Base-by-base conservation (phyloP, 805 yeast species). In the Zygoascus bituminiphila region DNA sequence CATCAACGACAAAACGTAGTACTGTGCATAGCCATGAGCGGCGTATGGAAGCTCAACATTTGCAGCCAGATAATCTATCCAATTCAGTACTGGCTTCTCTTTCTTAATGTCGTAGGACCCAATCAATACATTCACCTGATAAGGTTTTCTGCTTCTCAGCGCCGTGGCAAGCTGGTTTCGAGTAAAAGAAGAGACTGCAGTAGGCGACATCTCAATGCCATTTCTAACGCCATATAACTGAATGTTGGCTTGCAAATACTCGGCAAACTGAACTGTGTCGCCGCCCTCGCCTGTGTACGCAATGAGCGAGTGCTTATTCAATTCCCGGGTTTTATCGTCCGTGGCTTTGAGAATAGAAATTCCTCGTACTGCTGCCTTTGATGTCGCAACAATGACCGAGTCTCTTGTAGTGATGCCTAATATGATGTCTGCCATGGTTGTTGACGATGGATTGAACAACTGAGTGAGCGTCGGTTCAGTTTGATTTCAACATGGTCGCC, bases 21-120 rank as follows among this genome's bases (percentile, higher is more conserved):
- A 93, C 1, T 94, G 95, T n/a, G 98, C 95, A 62, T 93, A 93
- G 10, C 98, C 98, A 65, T 93, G 98, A 1, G 98, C 98, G 15
- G 94, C 96, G 63, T 93, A 93, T 14, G 98, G 98, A 51, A 93
- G 73, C 52, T 82, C 87, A 14, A 82, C 95, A 56, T 82, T 79
- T 2, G 98, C 86, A 6, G 98, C 98, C 55, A 93, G 71, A 65
- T 93, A 93, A 64, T 93, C 98, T 56, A 93, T 84, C 82, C 91
- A 88, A 61, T 84, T 82, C 59, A 93, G 74, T 45, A 77, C 71
- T 36, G 97, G 88, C 51, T 69, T 72, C 37, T 73, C 65, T 6
- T 72, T 72, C 54, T 74, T 76, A 14, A 69, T 66, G 60, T 88
- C 91, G 63, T 73, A 81, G 9, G 98, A 97, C 38, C 84, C 98